Conservation (phyloP, 169 alveolate species). For the Plasmodium billcollinsi region DNA sequence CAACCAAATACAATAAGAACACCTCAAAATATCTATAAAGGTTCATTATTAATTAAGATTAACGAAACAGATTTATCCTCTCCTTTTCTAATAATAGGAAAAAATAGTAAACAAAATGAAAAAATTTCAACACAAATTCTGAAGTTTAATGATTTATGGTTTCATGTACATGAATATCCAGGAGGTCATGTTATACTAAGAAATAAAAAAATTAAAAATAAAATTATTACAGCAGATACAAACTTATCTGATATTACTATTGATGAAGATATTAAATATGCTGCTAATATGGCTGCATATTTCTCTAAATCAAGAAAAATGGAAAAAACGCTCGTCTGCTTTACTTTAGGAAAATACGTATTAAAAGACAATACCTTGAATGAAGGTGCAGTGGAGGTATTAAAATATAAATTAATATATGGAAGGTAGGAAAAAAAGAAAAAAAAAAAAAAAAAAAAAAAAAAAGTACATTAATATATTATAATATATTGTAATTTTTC, state of each 20-base stretch:
- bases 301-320: constrained; percentile 79
- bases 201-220: constrained; percentile 68
- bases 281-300: constrained; percentile 86
- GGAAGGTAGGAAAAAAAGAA: constrained; percentile 77
- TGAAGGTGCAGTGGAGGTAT: constrained; percentile 84
- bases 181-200: constrained; percentile 86
- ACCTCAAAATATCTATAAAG: constrained; percentile 78
- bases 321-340: constrained; percentile 76
- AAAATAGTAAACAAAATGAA: constrained; percentile 85
- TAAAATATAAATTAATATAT: constrained; percentile 69
- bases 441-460: too few species aligned
- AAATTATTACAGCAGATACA: constrained; percentile 60
- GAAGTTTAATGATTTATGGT: constrained; percentile 83
- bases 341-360: constrained; percentile 81
- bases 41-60: constrained; percentile 78
- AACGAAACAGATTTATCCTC: constrained; percentile 80
- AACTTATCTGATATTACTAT: constrained; percentile 39
- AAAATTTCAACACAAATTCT: constrained; percentile 82
- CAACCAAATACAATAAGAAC: constrained; percentile 78
- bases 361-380: constrained; percentile 74
- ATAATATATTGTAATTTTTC: not conserved
- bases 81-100: constrained; percentile 83
- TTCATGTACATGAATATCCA: constrained; percentile 85
- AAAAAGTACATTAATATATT: too few species aligned
- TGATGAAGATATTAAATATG: constrained; percentile 81